phyloP scores from a whole-genome alignment of 2,329 filamentous ascomycete genomes.

The Fusarium sp. region DNA sequence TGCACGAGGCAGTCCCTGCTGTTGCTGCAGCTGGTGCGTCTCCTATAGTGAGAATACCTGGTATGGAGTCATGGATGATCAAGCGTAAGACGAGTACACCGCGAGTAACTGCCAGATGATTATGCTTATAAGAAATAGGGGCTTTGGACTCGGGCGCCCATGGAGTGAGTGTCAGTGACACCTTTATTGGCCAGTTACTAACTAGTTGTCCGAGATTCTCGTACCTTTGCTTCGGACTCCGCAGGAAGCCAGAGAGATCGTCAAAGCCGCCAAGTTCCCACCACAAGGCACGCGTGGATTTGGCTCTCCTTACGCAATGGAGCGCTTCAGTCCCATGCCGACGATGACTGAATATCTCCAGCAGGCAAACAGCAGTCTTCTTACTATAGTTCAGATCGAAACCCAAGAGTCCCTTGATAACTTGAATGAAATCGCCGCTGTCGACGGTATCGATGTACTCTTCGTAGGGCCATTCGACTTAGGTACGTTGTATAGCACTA shows the following conservation, averaged over 20 bases:
- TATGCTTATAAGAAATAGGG: neutral
- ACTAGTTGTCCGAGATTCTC: fast-evolving
- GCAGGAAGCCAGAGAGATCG: neutral
- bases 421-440: neutral
- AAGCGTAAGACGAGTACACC: neutral
- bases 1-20: neutral
- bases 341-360: neutral
- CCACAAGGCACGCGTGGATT: neutral
- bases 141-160: neutral
- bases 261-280: neutral
- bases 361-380: neutral
- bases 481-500: neutral
- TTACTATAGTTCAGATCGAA: neutral
- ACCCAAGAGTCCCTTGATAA: neutral
- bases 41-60: neutral
- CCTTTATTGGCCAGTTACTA: fast-evolving
- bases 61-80: neutral
- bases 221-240: neutral
- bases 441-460: neutral
- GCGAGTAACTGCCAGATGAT: fast-evolving
- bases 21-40: neutral
- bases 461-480: neutral
- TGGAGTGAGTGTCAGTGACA: neutral
- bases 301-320: neutral
- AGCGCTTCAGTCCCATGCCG: neutral